phyloP scores from a whole-genome alignment of 2,329 filamentous ascomycete species.

The Colletotrichum siamense region DNA sequence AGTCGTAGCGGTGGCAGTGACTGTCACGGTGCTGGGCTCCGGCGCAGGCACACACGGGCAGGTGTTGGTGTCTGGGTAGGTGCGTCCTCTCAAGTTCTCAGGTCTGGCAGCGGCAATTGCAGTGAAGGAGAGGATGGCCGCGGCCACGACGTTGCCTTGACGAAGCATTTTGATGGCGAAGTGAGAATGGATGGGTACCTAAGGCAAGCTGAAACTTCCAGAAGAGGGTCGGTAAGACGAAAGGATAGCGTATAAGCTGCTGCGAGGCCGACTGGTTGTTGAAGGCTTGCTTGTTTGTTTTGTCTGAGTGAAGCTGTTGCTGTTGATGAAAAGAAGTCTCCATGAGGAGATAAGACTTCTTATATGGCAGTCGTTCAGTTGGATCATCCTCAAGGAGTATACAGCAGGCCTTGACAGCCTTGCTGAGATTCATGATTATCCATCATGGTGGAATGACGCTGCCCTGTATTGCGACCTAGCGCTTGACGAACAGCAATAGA shows the following conservation, averaged over 20 bases:
- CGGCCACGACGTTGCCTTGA: neutral
- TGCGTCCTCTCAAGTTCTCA: constrained; percentile 10
- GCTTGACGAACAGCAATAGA: neutral
- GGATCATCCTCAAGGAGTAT: neutral
- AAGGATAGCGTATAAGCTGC: neutral
- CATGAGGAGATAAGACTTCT: neutral
- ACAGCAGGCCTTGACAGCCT: neutral
- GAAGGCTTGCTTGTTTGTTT: neutral
- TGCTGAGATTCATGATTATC: neutral
- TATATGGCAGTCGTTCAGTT: neutral
- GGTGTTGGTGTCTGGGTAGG: constrained; percentile 15
- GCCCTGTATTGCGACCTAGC: constrained; percentile 18
- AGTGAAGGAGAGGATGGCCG: neutral
- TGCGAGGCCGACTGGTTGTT: neutral
- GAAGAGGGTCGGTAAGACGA: neutral
- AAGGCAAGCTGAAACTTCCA: neutral
- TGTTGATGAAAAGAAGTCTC: neutral
- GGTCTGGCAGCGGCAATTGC: neutral
- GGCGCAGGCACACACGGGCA: constrained; percentile 20
- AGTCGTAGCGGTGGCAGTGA: constrained; percentile 26
- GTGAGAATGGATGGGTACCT: neutral
- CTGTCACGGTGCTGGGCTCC: constrained; percentile 11
- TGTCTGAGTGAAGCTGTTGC: neutral
- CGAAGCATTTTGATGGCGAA: constrained; percentile 24
- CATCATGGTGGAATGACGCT: neutral